These are phyloP conservation scores for Pyronema omphalodes DNA, from an alignment of 495 filamentous ascomycete genomes.

Conservation along the genomic window DNA sequence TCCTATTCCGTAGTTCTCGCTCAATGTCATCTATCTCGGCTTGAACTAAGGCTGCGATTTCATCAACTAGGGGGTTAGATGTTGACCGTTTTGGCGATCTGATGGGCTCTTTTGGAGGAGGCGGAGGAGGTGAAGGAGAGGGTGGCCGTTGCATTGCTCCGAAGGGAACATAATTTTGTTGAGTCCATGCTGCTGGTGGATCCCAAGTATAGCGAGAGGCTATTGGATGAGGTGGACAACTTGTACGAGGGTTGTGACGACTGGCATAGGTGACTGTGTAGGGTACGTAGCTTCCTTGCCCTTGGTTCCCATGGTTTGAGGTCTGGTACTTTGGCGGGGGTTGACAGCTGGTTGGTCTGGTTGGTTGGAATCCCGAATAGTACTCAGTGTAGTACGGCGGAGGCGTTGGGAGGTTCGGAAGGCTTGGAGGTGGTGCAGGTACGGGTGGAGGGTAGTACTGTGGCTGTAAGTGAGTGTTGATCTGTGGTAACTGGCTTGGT, in stretches of 20 bases:
- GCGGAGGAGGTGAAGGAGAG: not conserved
- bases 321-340: not conserved
- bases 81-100: not conserved
- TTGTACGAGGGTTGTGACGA: not conserved
- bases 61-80: not conserved
- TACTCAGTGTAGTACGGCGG: not conserved
- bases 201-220: not conserved
- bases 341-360: not conserved
- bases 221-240: not conserved
- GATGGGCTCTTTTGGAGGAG: not conserved
- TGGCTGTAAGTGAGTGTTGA: not conserved
- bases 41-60: not conserved
- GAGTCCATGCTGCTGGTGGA: not conserved
- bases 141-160: not conserved
- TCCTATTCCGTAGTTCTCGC: not conserved
- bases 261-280: not conserved
- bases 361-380: not conserved
- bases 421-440: not conserved
- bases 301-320: not conserved
- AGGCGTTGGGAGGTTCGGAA: not conserved
- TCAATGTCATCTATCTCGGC: not conserved
- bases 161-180: not conserved
- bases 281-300: not conserved
- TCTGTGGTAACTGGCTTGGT: not conserved
- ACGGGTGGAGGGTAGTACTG: not conserved